Evolutionary conservation across 2,329 filamentous ascomycete species (phyloP), one percentile per base, ranked within the genome.

Genomic region (Hypoxylon sp.): DNA sequence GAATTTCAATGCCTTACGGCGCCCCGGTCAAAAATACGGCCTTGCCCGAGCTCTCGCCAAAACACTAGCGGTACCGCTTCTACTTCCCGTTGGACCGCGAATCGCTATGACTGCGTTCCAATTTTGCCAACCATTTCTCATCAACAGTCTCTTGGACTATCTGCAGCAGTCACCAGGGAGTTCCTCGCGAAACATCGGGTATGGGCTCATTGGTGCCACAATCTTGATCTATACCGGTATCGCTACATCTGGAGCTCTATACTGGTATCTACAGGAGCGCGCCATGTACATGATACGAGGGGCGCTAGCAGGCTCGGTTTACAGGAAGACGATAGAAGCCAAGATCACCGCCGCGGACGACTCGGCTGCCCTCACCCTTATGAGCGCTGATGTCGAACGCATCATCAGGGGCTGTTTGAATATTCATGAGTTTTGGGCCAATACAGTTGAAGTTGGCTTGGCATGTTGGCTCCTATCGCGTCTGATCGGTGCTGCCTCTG

Each of bases 391-490:
- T 46, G 73, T 83, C 7, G 81, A 83, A 56, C 74, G 78, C 11
- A 78, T 84, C 6, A 67, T 74, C 0, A 54, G 67, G 0, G 80
- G 78, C 0, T 71, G 74, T 6, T 51, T 70, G 3, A 67, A 64
- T 3, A 58, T 81, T 34, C 82, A 82, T 47, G 77, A 81, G n/a
- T 66, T 78, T 6, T 82, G 79, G 80, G 78, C 75, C 0, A 77
- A 70, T 26, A 60, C 73, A 0, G 59, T 83, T 0, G 78, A 85
- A 63, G 76, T 81, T 4, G 77, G 68, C 3, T 56, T 85, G 1
- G 80, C 79, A 0, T 79, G 79, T 53, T 86, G 77, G 70, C 74
- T 86, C 0, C 74, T 87, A 0, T 73, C 83, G n/a, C 69, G 68
- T 3, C 78, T 84, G 57, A 68, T 86, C 0, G 83, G 84, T 0